These are phyloP conservation scores for Globisporangium yorkense DNA, from an alignment of 352 stramenopile species.

Conservation along the genomic window DNA sequence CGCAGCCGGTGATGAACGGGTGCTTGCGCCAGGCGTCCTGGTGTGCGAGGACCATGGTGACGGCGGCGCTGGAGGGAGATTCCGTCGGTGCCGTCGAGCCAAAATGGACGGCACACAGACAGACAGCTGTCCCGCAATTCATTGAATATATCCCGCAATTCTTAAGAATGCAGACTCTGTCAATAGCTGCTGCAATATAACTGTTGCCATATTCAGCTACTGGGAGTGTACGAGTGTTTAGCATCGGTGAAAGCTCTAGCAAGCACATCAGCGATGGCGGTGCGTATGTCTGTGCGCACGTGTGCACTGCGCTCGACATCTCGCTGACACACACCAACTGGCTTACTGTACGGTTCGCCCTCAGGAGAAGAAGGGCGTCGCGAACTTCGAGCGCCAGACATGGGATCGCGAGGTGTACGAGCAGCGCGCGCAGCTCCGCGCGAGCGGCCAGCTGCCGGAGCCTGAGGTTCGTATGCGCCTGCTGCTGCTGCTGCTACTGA, in stretches of 20 bases:
- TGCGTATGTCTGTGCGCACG: not conserved
- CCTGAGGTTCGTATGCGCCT: conserved; percentile 25
- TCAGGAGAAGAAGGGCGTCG: conserved; percentile 65
- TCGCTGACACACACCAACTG: not conserved
- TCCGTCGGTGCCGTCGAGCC: conserved; percentile 9
- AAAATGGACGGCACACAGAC: not conserved
- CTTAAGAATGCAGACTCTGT: no score
- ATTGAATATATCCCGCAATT: not conserved
- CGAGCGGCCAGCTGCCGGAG: conserved; percentile 55
- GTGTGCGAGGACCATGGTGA: conserved; percentile 75
- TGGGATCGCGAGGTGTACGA: conserved; percentile 79
- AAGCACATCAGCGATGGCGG: conserved; percentile 5
- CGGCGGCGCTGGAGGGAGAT: not conserved
- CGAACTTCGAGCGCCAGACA: conserved; percentile 79
- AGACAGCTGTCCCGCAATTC: no score
- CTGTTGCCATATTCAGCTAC: no score
- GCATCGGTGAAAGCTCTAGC: not conserved
- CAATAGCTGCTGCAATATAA: no score
- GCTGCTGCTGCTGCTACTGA: not conserved
- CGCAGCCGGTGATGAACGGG: conserved; percentile 76
- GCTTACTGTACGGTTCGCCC: not conserved
- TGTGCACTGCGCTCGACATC: not conserved
- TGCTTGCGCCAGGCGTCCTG: conserved; percentile 88
- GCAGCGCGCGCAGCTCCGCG: conserved; percentile 68
- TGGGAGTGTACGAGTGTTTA: no score